These are phyloP conservation scores for Fagopyrum esculentum DNA, from an alignment of 148 eudicot species.

Conservation along the genomic window DNA sequence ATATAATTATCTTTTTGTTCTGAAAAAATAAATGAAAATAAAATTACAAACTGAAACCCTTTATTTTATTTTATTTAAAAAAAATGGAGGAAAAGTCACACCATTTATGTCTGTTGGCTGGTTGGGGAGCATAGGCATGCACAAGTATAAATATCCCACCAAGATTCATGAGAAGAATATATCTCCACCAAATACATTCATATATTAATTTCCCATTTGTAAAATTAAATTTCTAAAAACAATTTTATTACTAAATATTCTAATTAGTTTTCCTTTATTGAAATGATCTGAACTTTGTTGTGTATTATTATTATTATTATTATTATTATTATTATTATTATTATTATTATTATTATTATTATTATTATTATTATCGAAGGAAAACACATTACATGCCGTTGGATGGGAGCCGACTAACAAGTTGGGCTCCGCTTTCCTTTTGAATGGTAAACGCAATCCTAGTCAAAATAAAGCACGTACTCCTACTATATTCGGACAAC, in stretches of 20 bases:
- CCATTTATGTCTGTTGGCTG: slow-evolving; percentile 4
- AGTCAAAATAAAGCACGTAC: no score
- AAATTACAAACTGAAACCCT: neutral
- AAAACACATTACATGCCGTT: no score
- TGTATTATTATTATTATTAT: no score
- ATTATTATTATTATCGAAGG: no score
- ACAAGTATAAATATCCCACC: slow-evolving; percentile 6
- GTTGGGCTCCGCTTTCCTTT: no score
- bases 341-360: no score
- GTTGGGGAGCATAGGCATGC: slow-evolving; percentile 10
- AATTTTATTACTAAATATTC: neutral
- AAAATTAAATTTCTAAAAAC: neutral
- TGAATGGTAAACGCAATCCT: no score
- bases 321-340: no score
- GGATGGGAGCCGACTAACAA: no score
- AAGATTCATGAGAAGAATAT: slow-evolving; percentile 11
- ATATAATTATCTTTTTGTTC: neutral
- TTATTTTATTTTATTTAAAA: neutral
- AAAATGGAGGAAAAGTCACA: neutral
- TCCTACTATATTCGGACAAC: no score
- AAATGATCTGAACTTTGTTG: no score
- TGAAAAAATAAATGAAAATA: neutral
- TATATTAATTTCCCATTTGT: neutral
- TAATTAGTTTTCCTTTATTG: no score
- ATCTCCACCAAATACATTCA: neutral